Evolutionary conservation across 73 alveolate species (phyloP), one percentile per base, ranked within the genome.

Genomic region (Paraurostyla sp.): DNA sequence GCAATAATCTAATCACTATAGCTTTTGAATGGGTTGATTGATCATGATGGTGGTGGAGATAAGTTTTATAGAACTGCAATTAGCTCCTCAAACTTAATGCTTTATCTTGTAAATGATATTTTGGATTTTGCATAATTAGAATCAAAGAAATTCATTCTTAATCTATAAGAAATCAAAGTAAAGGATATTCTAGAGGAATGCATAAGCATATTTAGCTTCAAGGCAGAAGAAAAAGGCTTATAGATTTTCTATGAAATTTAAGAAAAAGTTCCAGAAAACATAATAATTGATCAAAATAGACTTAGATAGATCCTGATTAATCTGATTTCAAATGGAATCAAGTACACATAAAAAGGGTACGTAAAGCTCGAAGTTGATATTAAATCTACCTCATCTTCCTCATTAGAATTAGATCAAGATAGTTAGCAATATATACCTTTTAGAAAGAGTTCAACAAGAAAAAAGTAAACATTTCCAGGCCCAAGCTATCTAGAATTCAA

Each of bases 61-160:
- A 75, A 75, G 38, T 75, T 45, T 75, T 75, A 15, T 51, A 75
- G 29, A 6, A 49, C 46, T 2, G 87, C 87, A 4, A 43, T 9
- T 9, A 46, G 23, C 40, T 75, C 56, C 22, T 75, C 87, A 13
- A 43, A 75, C 46, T 23, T 75, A 0, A 38, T 71, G 85, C 68
- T 40, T 35, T 71, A 27, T 42, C 29, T 71, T 4, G 85, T 71
- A 7, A 71, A 71, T 71, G 85, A 71, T 42, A 71, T 71, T 23
- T 42, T 71, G 40, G 85, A 71, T 41, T 71, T 71, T 42, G 85
- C 85, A 6, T 71, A 71, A 42, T 11, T 71, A 9, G 85, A 71
- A 71, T 4, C 59, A 9, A 75, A 75, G 56, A 75, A 43, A 49
- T 16, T 75, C 4, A 6, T 43, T 2, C 48, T 75, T 16, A 75